phyloP scores from a whole-genome alignment of 495 filamentous ascomycete species.

The Penicillium taxi region DNA sequence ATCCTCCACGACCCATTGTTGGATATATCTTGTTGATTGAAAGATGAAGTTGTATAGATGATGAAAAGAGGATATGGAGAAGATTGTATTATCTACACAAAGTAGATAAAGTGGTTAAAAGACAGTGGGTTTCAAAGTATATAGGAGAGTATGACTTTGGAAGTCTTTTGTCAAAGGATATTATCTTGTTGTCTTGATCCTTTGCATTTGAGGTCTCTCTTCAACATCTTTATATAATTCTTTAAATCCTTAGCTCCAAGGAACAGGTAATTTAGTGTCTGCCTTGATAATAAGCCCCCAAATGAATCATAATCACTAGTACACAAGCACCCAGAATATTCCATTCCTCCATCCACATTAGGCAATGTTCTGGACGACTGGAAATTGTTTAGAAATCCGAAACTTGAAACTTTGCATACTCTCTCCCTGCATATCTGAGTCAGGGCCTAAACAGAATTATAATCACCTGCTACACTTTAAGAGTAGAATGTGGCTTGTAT shows the following conservation, averaged over 20 bases:
- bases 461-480: too few relatives aligned
- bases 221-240: slow-evolving; percentile 4
- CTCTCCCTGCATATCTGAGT: slow-evolving; percentile 12
- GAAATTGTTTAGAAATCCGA: not conserved
- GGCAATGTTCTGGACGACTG: slow-evolving; percentile 11
- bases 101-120: not conserved
- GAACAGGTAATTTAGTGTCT: slow-evolving; percentile 1
- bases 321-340: slow-evolving; percentile 10
- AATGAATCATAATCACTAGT: slow-evolving; percentile 10
- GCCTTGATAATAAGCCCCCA: slow-evolving; percentile 4
- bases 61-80: too few relatives aligned
- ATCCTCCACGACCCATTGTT: slow-evolving; percentile 48
- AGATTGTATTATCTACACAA: too few relatives aligned
- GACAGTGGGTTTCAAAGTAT: not conserved
- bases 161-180: not conserved
- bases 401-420: not conserved
- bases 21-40: not conserved
- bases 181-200: not conserved
- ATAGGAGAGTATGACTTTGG: not conserved
- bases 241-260: not conserved
- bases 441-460: too few relatives aligned
- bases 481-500: too few relatives aligned
- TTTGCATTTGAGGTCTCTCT: not conserved
- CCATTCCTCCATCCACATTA: not conserved
- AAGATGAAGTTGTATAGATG: not conserved